Conservation (phyloP, 2,329 filamentous ascomycete genomes). For the Trichophyton mentagrophytes region DNA sequence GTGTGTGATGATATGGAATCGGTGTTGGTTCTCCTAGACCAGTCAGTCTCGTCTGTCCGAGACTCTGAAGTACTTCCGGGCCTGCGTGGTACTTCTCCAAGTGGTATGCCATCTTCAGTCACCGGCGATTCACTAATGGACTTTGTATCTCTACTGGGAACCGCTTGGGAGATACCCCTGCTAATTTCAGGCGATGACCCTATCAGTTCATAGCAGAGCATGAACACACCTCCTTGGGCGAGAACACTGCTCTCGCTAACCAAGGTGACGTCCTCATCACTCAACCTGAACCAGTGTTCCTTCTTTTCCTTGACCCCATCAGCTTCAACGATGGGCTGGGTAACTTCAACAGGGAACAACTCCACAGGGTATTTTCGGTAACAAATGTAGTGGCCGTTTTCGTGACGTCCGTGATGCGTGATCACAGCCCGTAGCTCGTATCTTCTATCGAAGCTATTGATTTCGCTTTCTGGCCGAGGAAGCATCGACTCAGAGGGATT, state of each 20-base stretch:
- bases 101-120: not conserved
- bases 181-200: conserved; percentile 25
- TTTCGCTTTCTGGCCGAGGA: conserved; percentile 44
- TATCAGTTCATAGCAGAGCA: conserved; percentile 86
- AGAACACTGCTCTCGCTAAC: conserved; percentile 63
- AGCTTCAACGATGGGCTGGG: conserved; percentile 22
- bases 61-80: not conserved
- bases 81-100: not conserved
- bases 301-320: conserved; percentile 25
- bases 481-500: conserved; percentile 64
- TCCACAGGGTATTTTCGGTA: conserved; percentile 56
- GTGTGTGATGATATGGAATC: not conserved
- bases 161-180: not conserved
- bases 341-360: conserved; percentile 23
- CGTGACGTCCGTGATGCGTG: conserved; percentile 79
- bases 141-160: not conserved
- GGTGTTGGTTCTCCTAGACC: not conserved
- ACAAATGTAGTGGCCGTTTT: conserved; percentile 92
- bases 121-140: not conserved
- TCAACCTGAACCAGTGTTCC: conserved; percentile 75
- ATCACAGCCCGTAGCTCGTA: conserved; percentile 76
- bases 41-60: not conserved
- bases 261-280: conserved; percentile 69
- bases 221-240: conserved; percentile 72
- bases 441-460: conserved; percentile 35